Evolutionary conservation across 2,329 filamentous ascomycete species (phyloP).

Genomic region (Exophiala bonariae): DNA sequence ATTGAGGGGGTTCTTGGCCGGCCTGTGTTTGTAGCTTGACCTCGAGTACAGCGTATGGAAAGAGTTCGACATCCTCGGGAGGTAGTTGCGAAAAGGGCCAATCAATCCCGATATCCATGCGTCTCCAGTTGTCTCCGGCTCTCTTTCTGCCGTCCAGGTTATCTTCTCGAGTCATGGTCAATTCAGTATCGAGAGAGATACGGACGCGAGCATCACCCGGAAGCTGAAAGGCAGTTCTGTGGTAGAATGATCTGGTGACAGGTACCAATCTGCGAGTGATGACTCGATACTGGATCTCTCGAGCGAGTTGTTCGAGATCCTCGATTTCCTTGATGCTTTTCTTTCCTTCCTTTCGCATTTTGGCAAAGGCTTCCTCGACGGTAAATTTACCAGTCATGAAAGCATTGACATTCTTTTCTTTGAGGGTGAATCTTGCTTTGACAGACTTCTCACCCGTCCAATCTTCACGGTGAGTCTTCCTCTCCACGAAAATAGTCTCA

Average conservation of each 20-base stretch:
- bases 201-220: slow-evolving; percentile 94
- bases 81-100: slow-evolving; percentile 90
- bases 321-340: slow-evolving; percentile 89
- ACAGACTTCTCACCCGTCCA: slow-evolving; percentile 99
- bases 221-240: slow-evolving; percentile 95
- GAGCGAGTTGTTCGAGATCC: slow-evolving; percentile 81
- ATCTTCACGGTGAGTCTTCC: slow-evolving; percentile 97
- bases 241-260: slow-evolving; percentile 94
- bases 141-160: slow-evolving; percentile 80
- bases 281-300: slow-evolving; percentile 90
- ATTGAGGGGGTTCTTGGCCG: slow-evolving; percentile 91
- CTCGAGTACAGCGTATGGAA: slow-evolving; percentile 94
- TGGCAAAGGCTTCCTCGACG: slow-evolving; percentile 89
- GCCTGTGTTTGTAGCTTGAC: slow-evolving; percentile 97
- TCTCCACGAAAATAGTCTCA: slow-evolving; percentile 94
- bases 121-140: slow-evolving; percentile 86
- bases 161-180: slow-evolving; percentile 93
- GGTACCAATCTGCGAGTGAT: slow-evolving; percentile 83
- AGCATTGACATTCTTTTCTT: slow-evolving; percentile 96
- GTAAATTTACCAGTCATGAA: slow-evolving; percentile 83
- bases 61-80: slow-evolving; percentile 79
- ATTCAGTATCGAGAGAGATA: slow-evolving; percentile 93
- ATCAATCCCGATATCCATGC: slow-evolving; percentile 97
- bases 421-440: slow-evolving; percentile 90
- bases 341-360: slow-evolving; percentile 92